Conservation (phyloP, 495 filamentous ascomycete species). For the Penicillium angulare region DNA sequence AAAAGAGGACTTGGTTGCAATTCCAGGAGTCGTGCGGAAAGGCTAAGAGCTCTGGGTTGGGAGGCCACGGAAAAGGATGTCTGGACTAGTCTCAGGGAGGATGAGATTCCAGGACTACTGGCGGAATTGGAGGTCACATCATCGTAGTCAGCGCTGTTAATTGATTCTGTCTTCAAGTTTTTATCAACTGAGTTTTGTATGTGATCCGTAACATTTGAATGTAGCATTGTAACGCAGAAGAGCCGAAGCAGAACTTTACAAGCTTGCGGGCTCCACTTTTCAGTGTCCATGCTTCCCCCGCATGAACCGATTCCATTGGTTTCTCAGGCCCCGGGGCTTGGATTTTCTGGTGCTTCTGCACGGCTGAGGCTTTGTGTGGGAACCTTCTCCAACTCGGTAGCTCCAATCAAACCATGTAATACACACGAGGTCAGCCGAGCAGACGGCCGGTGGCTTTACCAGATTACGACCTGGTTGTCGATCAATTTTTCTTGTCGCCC, state of each 20-base stretch:
- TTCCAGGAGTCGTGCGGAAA: constrained; percentile 22
- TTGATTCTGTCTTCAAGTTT: not conserved
- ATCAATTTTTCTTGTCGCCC: not conserved
- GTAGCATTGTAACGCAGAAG: no score
- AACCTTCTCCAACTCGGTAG: not conserved
- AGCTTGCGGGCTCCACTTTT: not conserved
- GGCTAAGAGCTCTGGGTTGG: constrained; percentile 35
- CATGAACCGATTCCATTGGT: not conserved
- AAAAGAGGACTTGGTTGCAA: constrained; percentile 28
- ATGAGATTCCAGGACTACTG: constrained; percentile 38
- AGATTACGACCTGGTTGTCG: not conserved
- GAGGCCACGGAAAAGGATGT: constrained; percentile 34
- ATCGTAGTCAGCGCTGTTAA: no score
- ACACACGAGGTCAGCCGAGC: not conserved
- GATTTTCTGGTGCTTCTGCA: not conserved
- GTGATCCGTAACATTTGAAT: not conserved
- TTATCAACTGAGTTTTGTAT: not conserved
- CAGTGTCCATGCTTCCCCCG: not conserved
- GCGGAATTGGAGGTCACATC: constrained; percentile 12
- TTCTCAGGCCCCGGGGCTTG: not conserved
- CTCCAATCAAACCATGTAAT: not conserved
- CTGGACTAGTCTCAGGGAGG: constrained; percentile 29
- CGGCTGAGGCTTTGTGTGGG: not conserved
- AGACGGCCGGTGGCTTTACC: not conserved
- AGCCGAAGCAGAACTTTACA: not conserved